These are phyloP conservation scores for Tubosaeta sp. DNA, from an alignment of 768 basidiomycete species.

Conservation along the genomic window DNA sequence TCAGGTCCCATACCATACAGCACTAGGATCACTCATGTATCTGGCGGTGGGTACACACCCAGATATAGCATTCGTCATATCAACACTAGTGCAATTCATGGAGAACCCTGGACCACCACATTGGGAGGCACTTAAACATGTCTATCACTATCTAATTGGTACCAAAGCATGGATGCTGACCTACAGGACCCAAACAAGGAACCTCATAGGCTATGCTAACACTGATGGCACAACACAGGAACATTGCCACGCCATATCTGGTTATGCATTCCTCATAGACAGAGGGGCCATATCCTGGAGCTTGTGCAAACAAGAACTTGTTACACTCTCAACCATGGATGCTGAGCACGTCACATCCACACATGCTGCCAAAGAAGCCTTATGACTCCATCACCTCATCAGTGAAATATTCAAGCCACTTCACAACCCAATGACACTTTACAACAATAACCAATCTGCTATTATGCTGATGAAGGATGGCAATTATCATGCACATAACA, in stretches of 20 bases:
- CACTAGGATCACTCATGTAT: background rate
- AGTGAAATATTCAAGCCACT: background rate
- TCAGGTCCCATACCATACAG: background rate
- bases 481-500: background rate
- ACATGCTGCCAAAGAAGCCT: background rate
- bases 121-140: background rate
- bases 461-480: background rate
- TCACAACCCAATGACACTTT: background rate
- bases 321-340: background rate
- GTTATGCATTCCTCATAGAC: background rate
- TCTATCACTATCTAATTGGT: background rate
- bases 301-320: background rate
- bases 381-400: background rate
- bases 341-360: background rate
- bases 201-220: background rate
- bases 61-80: background rate
- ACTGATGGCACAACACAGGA: background rate
- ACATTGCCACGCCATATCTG: background rate
- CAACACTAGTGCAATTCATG: background rate
- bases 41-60: background rate
- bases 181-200: background rate
- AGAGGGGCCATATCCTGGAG: background rate
- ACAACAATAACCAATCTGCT: background rate
- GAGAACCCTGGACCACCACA: background rate
- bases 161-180: background rate